Evolutionary conservation across 805 yeast genomes (phyloP).

Genomic region (Pichia cephalocereana): DNA sequence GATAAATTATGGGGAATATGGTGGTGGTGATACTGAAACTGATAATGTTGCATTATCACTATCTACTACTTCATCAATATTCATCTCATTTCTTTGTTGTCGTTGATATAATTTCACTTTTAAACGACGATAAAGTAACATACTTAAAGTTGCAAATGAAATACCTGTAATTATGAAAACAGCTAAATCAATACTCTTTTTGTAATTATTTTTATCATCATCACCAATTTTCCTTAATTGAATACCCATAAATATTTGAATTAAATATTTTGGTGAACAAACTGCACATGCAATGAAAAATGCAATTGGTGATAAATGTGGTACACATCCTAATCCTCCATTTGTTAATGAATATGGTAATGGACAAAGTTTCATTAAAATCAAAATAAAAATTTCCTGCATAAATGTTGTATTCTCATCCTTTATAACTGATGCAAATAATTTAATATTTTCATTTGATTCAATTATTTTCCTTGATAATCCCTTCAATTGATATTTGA

Average conservation of each 20-base stretch:
- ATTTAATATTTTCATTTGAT: conserved; percentile 56
- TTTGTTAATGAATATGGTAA: conserved; percentile 87
- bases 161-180: conserved; percentile 49
- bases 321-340: conserved; percentile 87
- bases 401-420: conserved; percentile 35
- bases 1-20: too few species aligned
- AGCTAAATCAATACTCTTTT: conserved; percentile 51
- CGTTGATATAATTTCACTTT: conserved; percentile 23
- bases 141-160: conserved; percentile 53
- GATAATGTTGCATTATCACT: too few species aligned
- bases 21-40: too few species aligned
- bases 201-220: conserved; percentile 32
- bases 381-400: conserved; percentile 55
- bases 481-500: conserved; percentile 46
- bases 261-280: conserved; percentile 74
- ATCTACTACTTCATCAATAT: background rate
- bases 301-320: conserved; percentile 53
- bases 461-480: conserved; percentile 55
- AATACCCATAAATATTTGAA: conserved; percentile 71
- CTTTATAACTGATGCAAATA: conserved; percentile 63
- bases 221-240: conserved; percentile 64
- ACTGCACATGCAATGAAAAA: conserved; percentile 64
- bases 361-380: conserved; percentile 78
- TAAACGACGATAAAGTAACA: conserved; percentile 53
- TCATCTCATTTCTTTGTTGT: background rate